Evolutionary conservation across 2,329 filamentous ascomycete genomes (phyloP).

Genomic region (Tolypocladium pustulatum): DNA sequence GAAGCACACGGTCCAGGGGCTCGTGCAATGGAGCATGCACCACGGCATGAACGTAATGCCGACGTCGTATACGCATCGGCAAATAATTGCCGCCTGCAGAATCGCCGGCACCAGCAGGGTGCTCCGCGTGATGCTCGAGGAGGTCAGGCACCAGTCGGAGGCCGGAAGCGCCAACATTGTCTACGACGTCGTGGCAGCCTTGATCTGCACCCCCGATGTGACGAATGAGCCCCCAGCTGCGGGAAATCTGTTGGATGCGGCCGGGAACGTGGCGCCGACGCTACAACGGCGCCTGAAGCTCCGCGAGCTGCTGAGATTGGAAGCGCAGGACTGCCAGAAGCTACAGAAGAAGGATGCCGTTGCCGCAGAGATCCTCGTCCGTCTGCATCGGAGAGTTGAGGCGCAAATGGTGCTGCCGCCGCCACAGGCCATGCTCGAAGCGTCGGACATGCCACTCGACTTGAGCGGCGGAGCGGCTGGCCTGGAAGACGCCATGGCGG

Average conservation of each 20-base stretch:
- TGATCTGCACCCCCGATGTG: slow-evolving; percentile 58
- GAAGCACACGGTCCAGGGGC: slow-evolving; percentile 48
- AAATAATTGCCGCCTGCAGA: slow-evolving; percentile 50
- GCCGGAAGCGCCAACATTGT: slow-evolving; percentile 48
- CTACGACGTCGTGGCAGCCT: slow-evolving; percentile 57
- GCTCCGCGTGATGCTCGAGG: slow-evolving; percentile 53
- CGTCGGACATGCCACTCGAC: slow-evolving; percentile 28
- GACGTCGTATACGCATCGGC: slow-evolving; percentile 61
- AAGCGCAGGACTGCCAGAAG: slow-evolving; percentile 46
- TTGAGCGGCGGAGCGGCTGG: slow-evolving; percentile 25
- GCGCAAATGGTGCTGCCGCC: slow-evolving; percentile 44
- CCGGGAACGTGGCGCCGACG: slow-evolving; percentile 22
- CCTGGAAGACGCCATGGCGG: slow-evolving; percentile 32
- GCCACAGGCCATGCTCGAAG: slow-evolving; percentile 30
- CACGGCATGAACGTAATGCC: slow-evolving; percentile 44
- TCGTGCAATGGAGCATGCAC: slow-evolving; percentile 58
- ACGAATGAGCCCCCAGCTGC: slow-evolving; percentile 29
- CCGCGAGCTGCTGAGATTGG: slow-evolving; percentile 46
- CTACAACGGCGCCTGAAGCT: slow-evolving; percentile 43
- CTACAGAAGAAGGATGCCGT: slow-evolving; percentile 45
- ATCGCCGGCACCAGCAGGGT: slow-evolving; percentile 52
- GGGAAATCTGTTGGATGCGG: slow-evolving; percentile 20
- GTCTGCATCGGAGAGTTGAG: slow-evolving; percentile 54
- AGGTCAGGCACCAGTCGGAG: slow-evolving; percentile 52
- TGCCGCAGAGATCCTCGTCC: slow-evolving; percentile 50